Evolutionary conservation across 176 grass and related monocot species (phyloP), one percentile per base, ranked within the genome.

Genomic region (Juncus effusus): DNA sequence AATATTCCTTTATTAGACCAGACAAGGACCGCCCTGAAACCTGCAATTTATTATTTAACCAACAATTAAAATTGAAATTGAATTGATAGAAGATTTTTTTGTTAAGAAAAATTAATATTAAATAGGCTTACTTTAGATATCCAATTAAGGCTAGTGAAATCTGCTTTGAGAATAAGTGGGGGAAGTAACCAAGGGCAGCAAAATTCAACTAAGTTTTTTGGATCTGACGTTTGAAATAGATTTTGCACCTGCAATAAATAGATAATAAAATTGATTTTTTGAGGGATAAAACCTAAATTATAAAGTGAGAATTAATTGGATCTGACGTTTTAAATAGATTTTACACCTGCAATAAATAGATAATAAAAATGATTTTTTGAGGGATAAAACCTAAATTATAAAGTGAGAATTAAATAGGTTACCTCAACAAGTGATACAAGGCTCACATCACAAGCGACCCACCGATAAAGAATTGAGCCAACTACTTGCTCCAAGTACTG

Each of bases 381-480:
- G 14, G 42, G 42, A 59, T 7, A 56, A 3, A 69, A 67, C 35
- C 37, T 65, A 59, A 45, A 52, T 44, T 57, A 42, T 6, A 62
- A 59, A 57, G 13, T 38, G 65, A 56, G 19, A 76, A 51, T 62
- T 36, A 50, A 37, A 75, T 71, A 19, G 47, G n/a, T 76, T 87
- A 91, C 91, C 92, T 96, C 85, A 83, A 96, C 74, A 58, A 96
- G 82, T 52, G 84, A 79, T 74, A 88, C 74, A 56, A 96, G 81
- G 75, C 81, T 91, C 59, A 96, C 78, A 64, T 96, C 92, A 85
- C 92, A 96, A 75, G 84, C 84, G 73, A 96, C 74, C 92, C 92
- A 96, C 28, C 79, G 74, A 78, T 76, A 76, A 75, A 96, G 79
- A 79, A 91, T 80, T 51, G 87, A 77, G 56, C 87, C 92, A 63